These are phyloP conservation scores for Puya raimondii DNA, from an alignment of 176 grass and related monocot genomes.

Conservation along the genomic window DNA sequence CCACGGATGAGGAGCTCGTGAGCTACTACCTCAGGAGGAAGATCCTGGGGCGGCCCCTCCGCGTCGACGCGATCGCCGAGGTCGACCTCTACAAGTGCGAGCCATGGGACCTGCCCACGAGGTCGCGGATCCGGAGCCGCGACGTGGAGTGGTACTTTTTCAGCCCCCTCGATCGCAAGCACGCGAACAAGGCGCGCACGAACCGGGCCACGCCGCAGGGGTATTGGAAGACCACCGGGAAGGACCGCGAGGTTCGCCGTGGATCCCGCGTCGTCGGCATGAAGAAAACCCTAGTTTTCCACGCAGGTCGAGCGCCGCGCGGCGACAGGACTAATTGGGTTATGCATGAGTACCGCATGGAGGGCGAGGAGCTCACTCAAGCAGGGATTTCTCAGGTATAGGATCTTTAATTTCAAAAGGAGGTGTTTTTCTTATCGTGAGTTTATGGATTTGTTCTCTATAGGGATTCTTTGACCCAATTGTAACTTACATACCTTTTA, in stretches of 20 bases:
- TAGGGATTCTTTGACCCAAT: background rate
- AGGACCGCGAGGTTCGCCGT: conserved; percentile 70
- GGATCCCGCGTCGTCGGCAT: conserved; percentile 51
- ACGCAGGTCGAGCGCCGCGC: conserved; percentile 61
- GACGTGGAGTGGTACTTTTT: conserved; percentile 99
- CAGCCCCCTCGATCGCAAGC: conserved; percentile 89
- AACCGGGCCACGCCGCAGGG: conserved; percentile 64
- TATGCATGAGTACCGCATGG: conserved; percentile 97
- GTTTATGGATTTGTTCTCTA: background rate
- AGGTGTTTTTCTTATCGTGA: background rate
- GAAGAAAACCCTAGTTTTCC: conserved; percentile 98
- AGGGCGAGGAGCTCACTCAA: conserved; percentile 29
- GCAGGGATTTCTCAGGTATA: conserved; percentile 37
- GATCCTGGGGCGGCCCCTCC: conserved; percentile 49
- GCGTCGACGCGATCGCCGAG: conserved; percentile 78
- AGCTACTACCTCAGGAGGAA: conserved; percentile 93
- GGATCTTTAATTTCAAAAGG: background rate
- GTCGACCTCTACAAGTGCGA: conserved; percentile 87
- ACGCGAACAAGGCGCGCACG: conserved; percentile 70
- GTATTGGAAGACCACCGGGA: conserved; percentile 98
- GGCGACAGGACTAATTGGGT: conserved; percentile 96
- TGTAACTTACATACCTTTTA: no score
- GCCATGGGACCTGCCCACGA: conserved; percentile 74
- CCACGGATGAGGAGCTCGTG: conserved; percentile 73
- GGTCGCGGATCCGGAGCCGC: conserved; percentile 62